Percentiles rank a stretch among this genome's conserved stretches.
Conservation (phyloP, 2,329 filamentous ascomycete species). For the Gremmenia infestans region DNA sequence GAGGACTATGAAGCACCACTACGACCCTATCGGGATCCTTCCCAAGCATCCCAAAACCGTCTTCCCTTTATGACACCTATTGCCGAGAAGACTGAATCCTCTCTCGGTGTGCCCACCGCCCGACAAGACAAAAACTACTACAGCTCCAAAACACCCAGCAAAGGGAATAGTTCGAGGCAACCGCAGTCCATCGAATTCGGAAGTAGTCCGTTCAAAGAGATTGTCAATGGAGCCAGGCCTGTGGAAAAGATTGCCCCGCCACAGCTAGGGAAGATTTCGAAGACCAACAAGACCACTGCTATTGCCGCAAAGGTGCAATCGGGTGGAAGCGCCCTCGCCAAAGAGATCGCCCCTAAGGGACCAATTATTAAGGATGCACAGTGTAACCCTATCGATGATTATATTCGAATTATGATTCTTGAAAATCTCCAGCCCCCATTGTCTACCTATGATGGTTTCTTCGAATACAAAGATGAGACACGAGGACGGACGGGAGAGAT, state of each 20-base stretch:
- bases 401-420: slow-evolving; percentile 69
- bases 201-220: slow-evolving; percentile 69
- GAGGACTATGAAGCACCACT: slow-evolving; percentile 81
- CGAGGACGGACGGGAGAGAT: slow-evolving; percentile 71
- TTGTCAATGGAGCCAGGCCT: slow-evolving; percentile 48
- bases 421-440: slow-evolving; percentile 69
- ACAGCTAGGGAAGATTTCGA: slow-evolving; percentile 43
- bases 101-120: slow-evolving; percentile 62
- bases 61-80: slow-evolving; percentile 99
- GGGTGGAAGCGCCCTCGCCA: slow-evolving; percentile 27
- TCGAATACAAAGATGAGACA: slow-evolving; percentile 60
- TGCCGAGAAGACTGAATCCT: slow-evolving; percentile 89
- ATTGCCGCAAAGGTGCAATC: slow-evolving; percentile 32
- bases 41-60: slow-evolving; percentile 78
- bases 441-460: slow-evolving; percentile 71
- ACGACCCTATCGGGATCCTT: slow-evolving; percentile 75
- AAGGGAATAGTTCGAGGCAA: slow-evolving; percentile 32
- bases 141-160: slow-evolving; percentile 73
- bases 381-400: slow-evolving; percentile 85
- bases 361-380: slow-evolving; percentile 76
- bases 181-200: slow-evolving; percentile 33
- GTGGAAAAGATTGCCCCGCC: slow-evolving; percentile 48
- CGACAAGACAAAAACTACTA: slow-evolving; percentile 52
- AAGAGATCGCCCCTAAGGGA: slow-evolving; percentile 49
- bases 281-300: slow-evolving; percentile 34